Evolutionary conservation across 805 yeast genomes (phyloP), one percentile per base, ranked within the genome.

Genomic region (Candida dajiaensis): DNA sequence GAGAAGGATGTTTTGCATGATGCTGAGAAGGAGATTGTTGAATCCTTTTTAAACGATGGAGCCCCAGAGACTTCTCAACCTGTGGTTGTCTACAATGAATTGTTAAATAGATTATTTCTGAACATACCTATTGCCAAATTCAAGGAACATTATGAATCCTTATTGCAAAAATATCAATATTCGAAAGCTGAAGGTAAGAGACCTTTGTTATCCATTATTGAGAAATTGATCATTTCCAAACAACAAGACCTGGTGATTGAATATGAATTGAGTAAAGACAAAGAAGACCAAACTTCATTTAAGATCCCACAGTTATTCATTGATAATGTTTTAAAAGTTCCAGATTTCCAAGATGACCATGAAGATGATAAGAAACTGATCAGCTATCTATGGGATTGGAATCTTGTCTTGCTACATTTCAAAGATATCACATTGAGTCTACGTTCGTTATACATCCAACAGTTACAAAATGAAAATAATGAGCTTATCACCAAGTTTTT

Each of bases 341-440:
- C 65, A 25, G 60, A 67, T 4, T 57, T 61, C 31, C 74, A 70
- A 21, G 58, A 56, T 15, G 57, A 57, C 19, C 53, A 56, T 45
- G 74, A 72, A 38, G 68, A 69, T 22, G 68, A 65, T 20, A 48
- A 54, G 25, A 60, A 58, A 4, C 59, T 71, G 40, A 57, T 72
- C 25, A 67, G 62, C 19, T 84, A 76, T 57, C 53, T 84, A 29
- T 83, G 86, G 82, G 67, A 79, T 46, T 89, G 95, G 95, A 67
- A 66, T 50, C 67, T 87, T 45, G 62, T 85, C 0, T 71, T 85
- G 51, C 68, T 66, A 25, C 80, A 80, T 61, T 85, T 89, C 59
- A 72, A 74, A 43, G 78, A 80, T 48, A 74, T 85, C 6, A 78
- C 94, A 1, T 80, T 78, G 52, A 75, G 77, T 37, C 71, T 89